Conservation (phyloP, 352 stramenopile genomes). For the Globisporangium megalacanthum region DNA sequence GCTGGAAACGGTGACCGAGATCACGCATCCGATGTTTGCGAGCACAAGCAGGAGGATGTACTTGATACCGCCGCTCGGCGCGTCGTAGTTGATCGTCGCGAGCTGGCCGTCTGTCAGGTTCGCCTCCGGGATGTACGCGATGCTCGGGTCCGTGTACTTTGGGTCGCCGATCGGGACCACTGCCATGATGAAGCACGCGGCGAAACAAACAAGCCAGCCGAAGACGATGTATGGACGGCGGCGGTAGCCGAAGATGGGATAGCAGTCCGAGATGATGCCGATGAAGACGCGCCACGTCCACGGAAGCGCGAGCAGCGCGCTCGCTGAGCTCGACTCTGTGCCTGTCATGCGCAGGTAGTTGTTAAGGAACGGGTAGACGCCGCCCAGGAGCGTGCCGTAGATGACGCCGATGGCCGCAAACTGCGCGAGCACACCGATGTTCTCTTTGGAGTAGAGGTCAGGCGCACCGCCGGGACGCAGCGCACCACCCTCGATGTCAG, state of each 20-base stretch:
- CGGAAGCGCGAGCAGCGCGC: slow-evolving; percentile 33
- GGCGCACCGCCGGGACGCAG: slow-evolving; percentile 29
- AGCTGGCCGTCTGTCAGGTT: slow-evolving; percentile 38
- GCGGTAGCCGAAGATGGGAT: slow-evolving; percentile 35
- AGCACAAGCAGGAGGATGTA: slow-evolving; percentile 57
- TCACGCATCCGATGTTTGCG: slow-evolving; percentile 50
- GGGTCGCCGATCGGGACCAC: slow-evolving; percentile 31
- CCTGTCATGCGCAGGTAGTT: slow-evolving; percentile 52
- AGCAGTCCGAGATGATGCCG: slow-evolving; percentile 39
- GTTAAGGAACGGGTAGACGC: slow-evolving; percentile 53
- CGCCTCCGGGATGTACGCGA: slow-evolving; percentile 21
- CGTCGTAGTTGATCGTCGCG: slow-evolving; percentile 38
- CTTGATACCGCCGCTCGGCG: slow-evolving; percentile 35
- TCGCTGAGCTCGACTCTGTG: slow-evolving; percentile 25
- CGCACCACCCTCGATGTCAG: slow-evolving; percentile 27
- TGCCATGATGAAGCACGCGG: slow-evolving; percentile 34
- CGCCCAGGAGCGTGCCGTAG: slow-evolving; percentile 34
- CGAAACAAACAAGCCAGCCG: slow-evolving; percentile 43
- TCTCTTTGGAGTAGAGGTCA: slow-evolving; percentile 27
- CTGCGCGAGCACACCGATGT: slow-evolving; percentile 41
- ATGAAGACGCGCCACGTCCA: slow-evolving; percentile 57
- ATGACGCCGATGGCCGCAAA: slow-evolving; percentile 42
- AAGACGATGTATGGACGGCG: slow-evolving; percentile 52
- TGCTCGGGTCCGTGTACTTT: slow-evolving; percentile 49
- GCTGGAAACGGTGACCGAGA: slow-evolving; percentile 43